phyloP scores from a whole-genome alignment of 331 rosid genomes.

The Stylosanthes scabra region DNA sequence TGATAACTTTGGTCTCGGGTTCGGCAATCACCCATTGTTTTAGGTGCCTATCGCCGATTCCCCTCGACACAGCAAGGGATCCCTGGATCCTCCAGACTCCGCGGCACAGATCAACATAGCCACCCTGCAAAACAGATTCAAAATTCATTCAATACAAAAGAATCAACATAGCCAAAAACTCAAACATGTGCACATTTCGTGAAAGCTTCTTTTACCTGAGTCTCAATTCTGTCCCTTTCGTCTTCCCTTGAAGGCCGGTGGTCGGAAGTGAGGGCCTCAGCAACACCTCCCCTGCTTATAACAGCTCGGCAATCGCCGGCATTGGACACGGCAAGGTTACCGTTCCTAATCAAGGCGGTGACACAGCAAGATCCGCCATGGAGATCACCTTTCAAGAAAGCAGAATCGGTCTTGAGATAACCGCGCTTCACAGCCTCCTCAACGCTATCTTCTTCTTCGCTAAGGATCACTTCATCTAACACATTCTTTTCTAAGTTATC shows the following conservation, averaged over 20 bases:
- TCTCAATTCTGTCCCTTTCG: conserved; percentile 77
- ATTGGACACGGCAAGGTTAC: conserved; percentile 76
- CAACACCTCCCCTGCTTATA: conserved; percentile 74
- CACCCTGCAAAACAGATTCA: conserved; percentile 67
- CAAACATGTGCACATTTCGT: background rate
- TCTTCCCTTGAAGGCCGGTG: conserved; percentile 91
- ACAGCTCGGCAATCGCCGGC: conserved; percentile 98
- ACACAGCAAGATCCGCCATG: conserved; percentile 92
- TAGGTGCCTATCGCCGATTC: conserved; percentile 82
- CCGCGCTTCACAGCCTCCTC: conserved; percentile 83
- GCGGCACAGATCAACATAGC: conserved; percentile 85
- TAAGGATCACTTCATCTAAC: conserved; percentile 59
- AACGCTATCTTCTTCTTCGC: conserved; percentile 48
- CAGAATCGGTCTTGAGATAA: conserved; percentile 80
- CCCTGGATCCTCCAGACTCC: conserved; percentile 95
- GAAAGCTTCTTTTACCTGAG: conserved; percentile 58
- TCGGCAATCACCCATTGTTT: conserved; percentile 90
- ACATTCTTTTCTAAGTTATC: conserved; percentile 71
- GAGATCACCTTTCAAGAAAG: conserved; percentile 70
- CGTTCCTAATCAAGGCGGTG: conserved; percentile 78
- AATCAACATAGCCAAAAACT: conserved; percentile 10
- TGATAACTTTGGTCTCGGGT: conserved; percentile 76
- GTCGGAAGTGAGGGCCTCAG: conserved; percentile 85
- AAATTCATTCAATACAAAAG: conserved; percentile 13
- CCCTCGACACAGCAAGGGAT: conserved; percentile 87